These are phyloP conservation scores for Mortierella sp. DNA, from an alignment of 371 early-diverging fungal species.

Conservation along the genomic window DNA sequence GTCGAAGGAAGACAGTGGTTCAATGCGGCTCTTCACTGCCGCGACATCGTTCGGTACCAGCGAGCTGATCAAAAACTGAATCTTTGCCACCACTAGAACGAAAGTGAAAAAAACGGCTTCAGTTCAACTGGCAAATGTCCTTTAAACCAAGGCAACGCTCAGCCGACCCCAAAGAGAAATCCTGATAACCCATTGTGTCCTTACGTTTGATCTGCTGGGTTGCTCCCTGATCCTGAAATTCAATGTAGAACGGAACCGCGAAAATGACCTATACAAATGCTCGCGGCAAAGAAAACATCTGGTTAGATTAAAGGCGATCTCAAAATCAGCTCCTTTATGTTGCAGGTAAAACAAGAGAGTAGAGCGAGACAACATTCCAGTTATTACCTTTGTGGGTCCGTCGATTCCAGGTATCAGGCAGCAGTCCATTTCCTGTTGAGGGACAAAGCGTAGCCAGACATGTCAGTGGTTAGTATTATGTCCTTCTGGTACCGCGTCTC, in stretches of 20 bases:
- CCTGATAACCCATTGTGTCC: not conserved
- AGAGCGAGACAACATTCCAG: not conserved
- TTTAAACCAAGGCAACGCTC: not conserved
- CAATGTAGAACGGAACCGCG: conserved; percentile 41
- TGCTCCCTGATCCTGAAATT: conserved; percentile 16
- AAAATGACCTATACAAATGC: conserved; percentile 35
- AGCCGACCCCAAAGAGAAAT: too few relatives aligned
- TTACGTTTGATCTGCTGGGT: conserved; percentile 36
- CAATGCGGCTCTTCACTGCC: conserved; percentile 36
- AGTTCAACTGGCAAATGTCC: not conserved
- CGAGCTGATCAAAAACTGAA: conserved; percentile 47
- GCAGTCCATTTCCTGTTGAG: conserved; percentile 53
- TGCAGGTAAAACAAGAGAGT: not conserved
- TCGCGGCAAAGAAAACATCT: too few relatives aligned
- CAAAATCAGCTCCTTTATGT: not conserved
- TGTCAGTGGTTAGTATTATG: not conserved
- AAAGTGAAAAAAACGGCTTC: not conserved
- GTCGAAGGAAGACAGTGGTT: conserved; percentile 28
- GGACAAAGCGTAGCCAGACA: not conserved
- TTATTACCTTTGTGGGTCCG: conserved; percentile 47
- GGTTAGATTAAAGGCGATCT: not conserved
- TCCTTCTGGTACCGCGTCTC: not conserved
- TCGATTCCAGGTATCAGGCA: conserved; percentile 39
- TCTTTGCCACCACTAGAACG: conserved; percentile 31
- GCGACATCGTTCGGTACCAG: conserved; percentile 41